Conservation (phyloP, 1,284 basidiomycete species). For the Rhodotorula sp. region DNA sequence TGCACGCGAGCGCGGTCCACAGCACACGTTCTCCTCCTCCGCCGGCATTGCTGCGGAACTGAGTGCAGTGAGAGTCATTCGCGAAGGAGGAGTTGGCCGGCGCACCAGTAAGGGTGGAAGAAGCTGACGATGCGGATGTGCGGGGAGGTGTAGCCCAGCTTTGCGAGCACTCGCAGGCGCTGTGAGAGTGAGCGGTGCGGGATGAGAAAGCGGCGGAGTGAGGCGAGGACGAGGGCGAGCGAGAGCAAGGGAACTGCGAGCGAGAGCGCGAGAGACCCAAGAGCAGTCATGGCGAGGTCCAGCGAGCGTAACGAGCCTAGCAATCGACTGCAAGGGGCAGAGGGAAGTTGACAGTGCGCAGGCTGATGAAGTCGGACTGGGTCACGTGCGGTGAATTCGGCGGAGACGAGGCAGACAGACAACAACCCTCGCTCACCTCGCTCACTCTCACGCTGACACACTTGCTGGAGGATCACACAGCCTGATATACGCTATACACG, state of each 20-base stretch:
- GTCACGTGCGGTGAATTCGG: neutral
- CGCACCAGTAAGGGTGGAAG: conserved; percentile 94
- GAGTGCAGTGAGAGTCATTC: neutral
- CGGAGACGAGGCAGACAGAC: no score
- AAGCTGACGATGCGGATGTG: conserved; percentile 64
- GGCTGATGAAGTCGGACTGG: neutral
- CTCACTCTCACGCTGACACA: neutral
- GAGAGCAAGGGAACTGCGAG: neutral
- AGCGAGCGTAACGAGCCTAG: no score
- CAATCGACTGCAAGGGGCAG: no score
- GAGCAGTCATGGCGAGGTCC: neutral
- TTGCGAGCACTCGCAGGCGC: neutral
- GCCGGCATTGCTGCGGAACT: conserved; percentile 75
- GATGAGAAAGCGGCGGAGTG: neutral
- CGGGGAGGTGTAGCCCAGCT: neutral
- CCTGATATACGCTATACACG: no score
- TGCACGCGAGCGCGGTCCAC: conserved; percentile 81
- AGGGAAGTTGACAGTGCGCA: no score
- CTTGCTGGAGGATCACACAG: neutral
- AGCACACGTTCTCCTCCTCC: conserved; percentile 95
- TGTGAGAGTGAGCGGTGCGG: neutral
- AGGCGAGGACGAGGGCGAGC: neutral
- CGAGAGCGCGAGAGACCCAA: neutral
- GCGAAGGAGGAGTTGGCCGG: neutral
- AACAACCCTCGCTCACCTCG: neutral